Evolutionary conservation across 2,329 filamentous ascomycete genomes (phyloP), one percentile per base, ranked within the genome.

Genomic region (Trematosphaeria pertusa): DNA sequence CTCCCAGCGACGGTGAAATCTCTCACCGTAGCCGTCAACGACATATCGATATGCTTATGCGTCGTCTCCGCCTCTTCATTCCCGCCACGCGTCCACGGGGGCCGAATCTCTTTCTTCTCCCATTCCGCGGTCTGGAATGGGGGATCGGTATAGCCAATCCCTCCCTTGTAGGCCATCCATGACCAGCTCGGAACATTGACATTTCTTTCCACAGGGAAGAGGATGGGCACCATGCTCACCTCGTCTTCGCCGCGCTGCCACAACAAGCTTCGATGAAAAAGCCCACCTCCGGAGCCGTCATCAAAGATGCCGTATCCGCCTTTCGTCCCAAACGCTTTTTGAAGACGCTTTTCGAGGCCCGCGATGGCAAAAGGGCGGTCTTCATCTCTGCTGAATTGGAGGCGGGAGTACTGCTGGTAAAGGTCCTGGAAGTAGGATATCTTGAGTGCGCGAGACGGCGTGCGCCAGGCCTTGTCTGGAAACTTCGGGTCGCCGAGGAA

Each of bases 231-330:
- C 8, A 57, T 22, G 24, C 18, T 12, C 9, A 9, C 21, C 15
- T 36, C 15, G 3, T 55, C 52, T 12, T 38, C 21, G 12, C 48
- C 59, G 1, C 63, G 57, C 15, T 54, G 50, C 68, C 70, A 73
- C 0, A 73, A 46, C 0, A 73, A 39, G 37, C 65, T 70, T 1
- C 65, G 55, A 15, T 48, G 56, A 2, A 71, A 51, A 5, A 58
- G 45, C 1, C 60, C 56, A 2, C 30, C 11, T 2, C 36, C 21
- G 1, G 48, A 44, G 1, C 46, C 46, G 18, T 52, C 48, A 17
- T 70, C 59, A 21, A 75, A 70, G 2, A 74, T 41, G 0, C 73
- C 72, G 30, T 55, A 70, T 0, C 56, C 64, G 2, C 67, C 72
- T 4, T 36, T 43, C 0, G 59, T 57, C 0, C 45, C 26, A 3